Evolutionary conservation across 192 early-diverging fungal genomes (phyloP), one percentile per base, ranked within the genome.

Genomic region (Coemansia sp.): DNA sequence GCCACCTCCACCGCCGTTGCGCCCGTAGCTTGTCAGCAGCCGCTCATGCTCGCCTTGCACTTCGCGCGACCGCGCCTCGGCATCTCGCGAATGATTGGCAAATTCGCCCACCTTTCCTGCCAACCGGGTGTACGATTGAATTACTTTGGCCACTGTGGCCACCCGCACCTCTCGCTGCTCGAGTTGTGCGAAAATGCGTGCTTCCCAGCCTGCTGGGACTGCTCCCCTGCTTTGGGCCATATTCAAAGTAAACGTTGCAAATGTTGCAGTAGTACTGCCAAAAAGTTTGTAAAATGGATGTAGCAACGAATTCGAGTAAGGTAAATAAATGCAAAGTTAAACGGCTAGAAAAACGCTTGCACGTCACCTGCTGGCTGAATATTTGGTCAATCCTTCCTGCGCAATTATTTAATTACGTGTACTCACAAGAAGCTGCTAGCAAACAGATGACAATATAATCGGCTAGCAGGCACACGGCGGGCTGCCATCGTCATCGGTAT

Each of bases 401-500:
- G 41, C 41, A n/a, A 45, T 45, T 45, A 45, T 15, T 45, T 45
- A n/a, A 45, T 45, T 45, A n/a, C 32, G 32, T 35, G 32, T 35
- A 35, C 32, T 35, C 32, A 6, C 11, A 45, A 45, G 41, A 45
- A n/a, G 41, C 41, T 45, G 41, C 15, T 45, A n/a, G 15, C 15
- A n/a, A 45, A 45, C 15, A 15, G 41, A 2, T 5, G 15, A n/a
- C 15, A n/a, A n/a, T 45, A n/a, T 45, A 45, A 45, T 15, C 41
- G 11, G 41, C 79, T 86, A 90, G 73, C 89, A 90, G 24, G 89
- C 87, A 54, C 89, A 90, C 58, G 75, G 75, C 70, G 81, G 84
- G 68, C 82, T 79, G 69, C 85, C 85, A 50, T 85, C 67, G 25
- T 75, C 78, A 66, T 92, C 92, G 41, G 83, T 87, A 72, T 94